Conservation (phyloP, 2,329 filamentous ascomycete species). For the Aspergillus tanneri region DNA sequence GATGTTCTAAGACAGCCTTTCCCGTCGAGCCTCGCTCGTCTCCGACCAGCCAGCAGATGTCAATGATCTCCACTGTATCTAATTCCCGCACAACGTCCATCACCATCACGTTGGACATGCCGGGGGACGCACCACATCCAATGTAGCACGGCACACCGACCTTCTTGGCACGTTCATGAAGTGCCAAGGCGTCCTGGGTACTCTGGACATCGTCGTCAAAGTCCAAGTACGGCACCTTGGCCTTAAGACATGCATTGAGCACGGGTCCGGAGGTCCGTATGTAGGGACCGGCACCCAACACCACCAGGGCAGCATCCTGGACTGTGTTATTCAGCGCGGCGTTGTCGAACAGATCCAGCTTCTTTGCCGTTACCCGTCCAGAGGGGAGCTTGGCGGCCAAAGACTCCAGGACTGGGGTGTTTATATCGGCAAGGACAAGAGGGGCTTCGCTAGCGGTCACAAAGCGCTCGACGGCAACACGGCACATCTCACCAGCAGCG, state of each 20-base stretch:
- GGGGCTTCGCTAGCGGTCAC: slow-evolving; percentile 3
- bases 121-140: slow-evolving; percentile 9
- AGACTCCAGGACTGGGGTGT: slow-evolving; percentile 2
- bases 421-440: slow-evolving; percentile 9
- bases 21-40: slow-evolving; percentile 13
- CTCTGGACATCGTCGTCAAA: slow-evolving; percentile 14
- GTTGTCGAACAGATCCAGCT: slow-evolving; percentile 5
- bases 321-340: neutral
- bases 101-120: slow-evolving; percentile 10
- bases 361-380: slow-evolving; percentile 4
- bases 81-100: slow-evolving; percentile 11
- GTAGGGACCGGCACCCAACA: slow-evolving; percentile 6
- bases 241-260: slow-evolving; percentile 3
- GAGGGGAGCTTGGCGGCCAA: slow-evolving; percentile 1
- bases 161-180: slow-evolving; percentile 4
- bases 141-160: slow-evolving; percentile 10
- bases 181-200: slow-evolving; percentile 3
- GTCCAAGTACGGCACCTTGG: slow-evolving; percentile 15
- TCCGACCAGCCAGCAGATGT: slow-evolving; percentile 18
- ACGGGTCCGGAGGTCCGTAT: slow-evolving; percentile 7
- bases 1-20: slow-evolving; percentile 19
- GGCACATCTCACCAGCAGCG: slow-evolving; percentile 10
- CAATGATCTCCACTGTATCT: slow-evolving; percentile 16
- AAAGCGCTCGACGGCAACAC: slow-evolving; percentile 8
- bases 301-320: slow-evolving; percentile 2